phyloP scores from a whole-genome alignment of 306 rosid genomes.

The Lathyrus tuberosus region DNA sequence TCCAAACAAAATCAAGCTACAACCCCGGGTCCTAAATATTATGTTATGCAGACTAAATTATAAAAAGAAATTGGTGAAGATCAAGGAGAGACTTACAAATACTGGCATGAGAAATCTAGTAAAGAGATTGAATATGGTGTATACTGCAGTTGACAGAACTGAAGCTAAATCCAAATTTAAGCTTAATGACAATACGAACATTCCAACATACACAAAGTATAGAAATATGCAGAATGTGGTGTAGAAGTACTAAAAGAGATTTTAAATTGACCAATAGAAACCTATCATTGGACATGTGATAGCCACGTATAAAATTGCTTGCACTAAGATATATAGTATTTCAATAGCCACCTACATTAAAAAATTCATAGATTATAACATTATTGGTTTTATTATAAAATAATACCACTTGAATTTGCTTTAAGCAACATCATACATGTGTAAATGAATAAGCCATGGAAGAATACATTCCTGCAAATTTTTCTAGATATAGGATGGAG shows the following conservation, averaged over 20 bases:
- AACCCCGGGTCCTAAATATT: background rate
- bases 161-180: slow-evolving; percentile 65
- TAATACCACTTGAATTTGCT: too few relatives aligned
- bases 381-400: slow-evolving; percentile 13
- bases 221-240: slow-evolving; percentile 77
- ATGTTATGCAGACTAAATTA: slow-evolving; percentile 1
- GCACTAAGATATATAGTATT: slow-evolving; percentile 70
- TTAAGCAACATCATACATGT: too few relatives aligned
- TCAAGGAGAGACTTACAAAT: slow-evolving; percentile 53
- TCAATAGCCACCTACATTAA: slow-evolving; percentile 65
- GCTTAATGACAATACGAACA: slow-evolving; percentile 69
- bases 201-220: slow-evolving; percentile 77
- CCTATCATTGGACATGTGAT: slow-evolving; percentile 83
- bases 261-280: slow-evolving; percentile 62
- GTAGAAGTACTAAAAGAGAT: slow-evolving; percentile 79
- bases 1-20: slow-evolving; percentile 13
- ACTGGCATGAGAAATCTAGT: slow-evolving; percentile 85
- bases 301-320: slow-evolving; percentile 66
- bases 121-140: too few relatives aligned
- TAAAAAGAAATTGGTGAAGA: slow-evolving; percentile 17
- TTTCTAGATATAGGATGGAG: slow-evolving; percentile 66
- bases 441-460: slow-evolving; percentile 70
- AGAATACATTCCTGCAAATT: slow-evolving; percentile 85
- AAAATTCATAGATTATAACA: slow-evolving; percentile 9
- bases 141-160: slow-evolving; percentile 61